These are phyloP conservation scores for Ceratocystis smalleyi DNA, from an alignment of 2,329 filamentous ascomycete genomes.

Conservation along the genomic window DNA sequence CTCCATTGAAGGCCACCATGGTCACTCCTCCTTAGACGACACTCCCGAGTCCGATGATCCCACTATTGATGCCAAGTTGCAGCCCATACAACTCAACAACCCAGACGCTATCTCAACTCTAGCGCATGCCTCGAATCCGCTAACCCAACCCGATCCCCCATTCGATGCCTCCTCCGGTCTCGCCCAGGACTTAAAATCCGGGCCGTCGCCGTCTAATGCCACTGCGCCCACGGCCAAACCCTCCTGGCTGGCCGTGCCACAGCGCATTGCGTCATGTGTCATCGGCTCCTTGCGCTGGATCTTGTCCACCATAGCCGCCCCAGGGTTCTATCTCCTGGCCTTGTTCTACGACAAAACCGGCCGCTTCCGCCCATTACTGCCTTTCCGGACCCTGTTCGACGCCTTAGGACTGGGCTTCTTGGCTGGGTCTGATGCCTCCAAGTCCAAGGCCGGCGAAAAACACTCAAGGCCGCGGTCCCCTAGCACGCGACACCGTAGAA, in stretches of 20 bases:
- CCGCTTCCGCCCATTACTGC: conserved; percentile 60
- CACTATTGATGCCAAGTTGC: not conserved
- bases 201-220: conserved; percentile 19
- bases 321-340: conserved; percentile 66
- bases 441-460: conserved; percentile 8
- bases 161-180: conserved; percentile 37
- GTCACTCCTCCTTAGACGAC: conserved; percentile 27
- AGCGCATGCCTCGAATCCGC: conserved; percentile 18
- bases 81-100: conserved; percentile 24
- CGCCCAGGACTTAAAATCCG: conserved; percentile 37
- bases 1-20: conserved; percentile 20
- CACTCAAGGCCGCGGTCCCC: not conserved
- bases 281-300: conserved; percentile 65
- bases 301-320: conserved; percentile 60
- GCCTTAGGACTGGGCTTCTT: conserved; percentile 6
- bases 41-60: conserved; percentile 21
- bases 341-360: conserved; percentile 72
- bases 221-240: not conserved
- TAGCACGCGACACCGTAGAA: conserved; percentile 8
- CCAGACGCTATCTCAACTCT: conserved; percentile 12
- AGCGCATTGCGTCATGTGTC: conserved; percentile 55
- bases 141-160: conserved; percentile 23
- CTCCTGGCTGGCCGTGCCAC: conserved; percentile 42
- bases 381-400: conserved; percentile 47
- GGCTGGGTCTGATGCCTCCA: not conserved